A percentile compares a stretch with the other conserved stretches of the same genome.
Conservation (phyloP, 805 yeast genomes). For the Starmerella powellii region DNA sequence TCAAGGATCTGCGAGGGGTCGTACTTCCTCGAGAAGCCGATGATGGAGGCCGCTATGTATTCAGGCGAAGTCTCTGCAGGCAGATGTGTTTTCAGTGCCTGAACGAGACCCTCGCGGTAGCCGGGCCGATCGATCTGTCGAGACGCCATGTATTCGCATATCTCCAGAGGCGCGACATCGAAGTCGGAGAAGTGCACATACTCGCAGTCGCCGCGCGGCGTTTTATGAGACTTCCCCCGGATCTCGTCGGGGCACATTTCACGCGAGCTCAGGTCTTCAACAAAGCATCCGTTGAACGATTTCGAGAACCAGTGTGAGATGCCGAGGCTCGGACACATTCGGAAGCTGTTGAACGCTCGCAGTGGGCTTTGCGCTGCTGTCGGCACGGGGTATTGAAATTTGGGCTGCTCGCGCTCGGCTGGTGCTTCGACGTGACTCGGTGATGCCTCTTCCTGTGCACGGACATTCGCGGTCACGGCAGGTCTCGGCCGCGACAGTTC, state of each 20-base stretch:
- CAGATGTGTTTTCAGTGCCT: constrained; percentile 3
- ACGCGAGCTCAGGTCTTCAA: constrained; percentile 6
- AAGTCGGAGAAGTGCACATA: constrained; percentile 20
- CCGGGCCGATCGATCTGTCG: constrained; percentile 8
- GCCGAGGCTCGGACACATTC: constrained; percentile 15
- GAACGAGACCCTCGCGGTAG: constrained; percentile 12
- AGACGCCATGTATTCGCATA: constrained; percentile 18
- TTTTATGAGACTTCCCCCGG: constrained; percentile 6
- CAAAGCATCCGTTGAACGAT: constrained; percentile 19
- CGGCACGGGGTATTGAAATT: not conserved
- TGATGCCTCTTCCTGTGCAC: too few species aligned
- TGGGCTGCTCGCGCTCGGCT: too few species aligned
- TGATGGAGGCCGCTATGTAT: constrained; percentile 14
- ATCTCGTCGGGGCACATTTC: constrained; percentile 17
- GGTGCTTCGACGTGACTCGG: too few species aligned
- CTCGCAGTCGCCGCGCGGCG: constrained; percentile 8
- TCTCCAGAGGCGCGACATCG: constrained; percentile 4
- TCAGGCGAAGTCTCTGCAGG: constrained; percentile 5
- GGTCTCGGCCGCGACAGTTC: constrained; percentile 4
- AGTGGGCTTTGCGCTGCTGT: constrained; percentile 16
- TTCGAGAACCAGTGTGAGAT: constrained; percentile 15
- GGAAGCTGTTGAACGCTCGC: constrained; percentile 16
- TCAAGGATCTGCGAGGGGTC: constrained; percentile 11
- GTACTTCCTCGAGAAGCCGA: constrained; percentile 8
- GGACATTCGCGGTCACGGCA: not conserved